Evolutionary conservation across 768 basidiomycete genomes (phyloP), one percentile per base, ranked within the genome.

Genomic region (Postia placenta): DNA sequence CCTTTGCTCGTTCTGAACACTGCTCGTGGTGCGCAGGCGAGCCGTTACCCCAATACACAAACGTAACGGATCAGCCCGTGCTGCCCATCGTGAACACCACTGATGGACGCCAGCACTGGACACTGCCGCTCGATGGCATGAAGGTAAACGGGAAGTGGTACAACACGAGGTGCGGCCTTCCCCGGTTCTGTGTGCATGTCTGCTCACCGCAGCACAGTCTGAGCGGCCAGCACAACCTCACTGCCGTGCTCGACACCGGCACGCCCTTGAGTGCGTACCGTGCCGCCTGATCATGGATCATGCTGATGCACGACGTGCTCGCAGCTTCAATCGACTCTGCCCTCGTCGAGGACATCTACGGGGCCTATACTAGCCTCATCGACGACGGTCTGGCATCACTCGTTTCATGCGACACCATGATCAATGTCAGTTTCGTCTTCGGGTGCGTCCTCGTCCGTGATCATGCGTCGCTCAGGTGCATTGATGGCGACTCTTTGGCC

Each of bases 321-420:
- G 41, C 5, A 48, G 47, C 47, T 6, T 30, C 23, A 3, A 30
- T 40, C 17, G 38, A 39, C n/a, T 24, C 47, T 2, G 14, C 19
- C 6, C 46, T 47, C 33, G 51, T 44, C 9, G 22, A 52, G 19
- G 42, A 30, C 4, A 45, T 52, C 11, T 52, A 52, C 37, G 35
- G 41, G 23, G 47, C 26, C 15, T 36, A 40, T 15, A 42, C 38
- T 2, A 3, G n/a, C 5, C 14, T 11, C 17, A 24, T 15, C 33
- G 23, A 37, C 2, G 35, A 40, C 24, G 46, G 35, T 9, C 20
- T 28, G 12, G 11, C 19, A 24, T 38, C 25, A 11, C 17, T 17
- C 22, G 36, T 45, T 11, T 42, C 46, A 11, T 52, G 51, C 42
- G 42, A 48, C 22, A 38, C 35, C 7, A 28, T 48, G 26, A 22